Base-by-base conservation (phyloP, 441 rosid genomes). In the Sinapis alba region DNA sequence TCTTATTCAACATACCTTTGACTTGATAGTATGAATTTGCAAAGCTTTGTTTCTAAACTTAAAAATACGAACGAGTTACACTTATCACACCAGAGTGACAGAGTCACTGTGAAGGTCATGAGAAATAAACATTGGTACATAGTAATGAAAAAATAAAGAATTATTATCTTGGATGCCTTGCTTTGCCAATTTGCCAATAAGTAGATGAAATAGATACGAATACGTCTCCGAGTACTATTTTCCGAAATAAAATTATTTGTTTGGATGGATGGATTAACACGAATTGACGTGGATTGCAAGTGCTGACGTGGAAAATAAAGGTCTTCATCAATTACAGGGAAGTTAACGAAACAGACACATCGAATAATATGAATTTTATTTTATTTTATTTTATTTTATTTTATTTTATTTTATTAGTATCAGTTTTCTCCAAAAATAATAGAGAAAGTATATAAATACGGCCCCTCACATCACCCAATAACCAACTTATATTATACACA, bases 291-390 rank as follows among this genome's bases (percentile, higher is more conserved):
- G 71, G 67, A 76, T 56, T 27, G 21, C 11, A 27, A 71, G 41
- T 50, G 45, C 67, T 58, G 68, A 30, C 43, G 45, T 47, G 72
- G 76, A 53, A 34, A 36, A 77, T 16, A 65, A 18, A 71, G 61
- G 68, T 71, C 76, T 26, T 77, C 8, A 58, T 77, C 80, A 47
- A 32, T 1, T 74, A 4, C 36, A 15, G n/a, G 34, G 27, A 69
- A 28, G 71, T 20, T 76, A 64, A 77, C 65, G 60, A 76, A 73
- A 58, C 41, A 47, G 32, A 77, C 62, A 71, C 16, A 77, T 58
- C 62, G 62, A 63, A 71, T 64, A 66, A 20, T 50, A 74, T 43
- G 53, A 58, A 45, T 43, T 27, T 38, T 51, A 13, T 24, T 23
- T 58, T 12, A 19, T 36, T 62, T 64, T 43, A n/a, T 41, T n/a